These are phyloP conservation scores for Pleurotus cornucopiae DNA, from an alignment of 768 basidiomycete genomes.

Conservation along the genomic window DNA sequence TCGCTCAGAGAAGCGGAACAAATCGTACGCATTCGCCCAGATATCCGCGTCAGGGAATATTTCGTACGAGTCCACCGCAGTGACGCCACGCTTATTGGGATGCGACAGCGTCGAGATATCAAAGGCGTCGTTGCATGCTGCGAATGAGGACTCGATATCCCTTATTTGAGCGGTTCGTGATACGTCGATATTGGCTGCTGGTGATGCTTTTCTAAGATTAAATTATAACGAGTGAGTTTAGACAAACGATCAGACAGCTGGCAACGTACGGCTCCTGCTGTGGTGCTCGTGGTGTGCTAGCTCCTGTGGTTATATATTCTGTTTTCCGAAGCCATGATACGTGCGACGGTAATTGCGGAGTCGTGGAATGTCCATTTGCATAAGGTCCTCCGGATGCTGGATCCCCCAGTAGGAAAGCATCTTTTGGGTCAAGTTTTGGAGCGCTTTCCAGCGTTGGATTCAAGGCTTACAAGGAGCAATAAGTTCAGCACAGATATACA, in stretches of 20 bases:
- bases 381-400: conserved; percentile 45
- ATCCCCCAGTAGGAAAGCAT: conserved; percentile 73
- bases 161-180: conserved; percentile 71
- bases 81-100: conserved; percentile 73
- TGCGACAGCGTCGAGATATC: conserved; percentile 60
- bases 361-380: conserved; percentile 31
- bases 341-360: conserved; percentile 43
- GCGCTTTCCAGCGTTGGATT: conserved; percentile 64
- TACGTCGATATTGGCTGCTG: conserved; percentile 55
- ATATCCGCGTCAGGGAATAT: conserved; percentile 81
- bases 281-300: conserved; percentile 38
- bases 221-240: conserved; percentile 4
- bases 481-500: background rate
- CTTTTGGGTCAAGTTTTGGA: conserved; percentile 67
- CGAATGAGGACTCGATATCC: conserved; percentile 77
- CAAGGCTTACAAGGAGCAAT: conserved; percentile 27
- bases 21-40: conserved; percentile 87
- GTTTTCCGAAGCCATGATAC: conserved; percentile 93
- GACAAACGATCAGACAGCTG: background rate
- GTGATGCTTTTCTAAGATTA: conserved; percentile 40
- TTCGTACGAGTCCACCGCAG: conserved; percentile 78
- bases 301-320: conserved; percentile 70
- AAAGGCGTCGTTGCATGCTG: conserved; percentile 55
- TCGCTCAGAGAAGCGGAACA: conserved; percentile 82
- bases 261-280: conserved; percentile 53